phyloP scores from a whole-genome alignment of 495 filamentous ascomycete genomes.

The Cryomyces antarcticus region DNA sequence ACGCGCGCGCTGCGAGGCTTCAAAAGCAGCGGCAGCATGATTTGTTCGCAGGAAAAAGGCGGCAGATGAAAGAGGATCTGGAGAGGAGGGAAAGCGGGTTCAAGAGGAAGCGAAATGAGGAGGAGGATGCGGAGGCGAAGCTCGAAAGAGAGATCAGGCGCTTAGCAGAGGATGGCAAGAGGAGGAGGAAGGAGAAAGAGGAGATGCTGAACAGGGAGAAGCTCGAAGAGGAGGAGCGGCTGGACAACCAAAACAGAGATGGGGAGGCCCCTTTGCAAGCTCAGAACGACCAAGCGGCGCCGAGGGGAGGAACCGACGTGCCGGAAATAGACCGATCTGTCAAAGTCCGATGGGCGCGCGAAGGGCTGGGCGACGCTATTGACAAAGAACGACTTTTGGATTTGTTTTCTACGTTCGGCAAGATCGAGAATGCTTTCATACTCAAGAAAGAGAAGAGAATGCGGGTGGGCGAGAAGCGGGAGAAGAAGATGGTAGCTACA shows the following conservation, averaged over 20 bases:
- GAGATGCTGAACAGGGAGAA: slow-evolving; percentile 12
- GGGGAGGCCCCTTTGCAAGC: slow-evolving; percentile 8
- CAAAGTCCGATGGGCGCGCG: slow-evolving; percentile 36
- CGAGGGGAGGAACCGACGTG: slow-evolving; percentile 25
- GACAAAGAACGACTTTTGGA: slow-evolving; percentile 24
- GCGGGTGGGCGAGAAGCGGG: slow-evolving; percentile 27
- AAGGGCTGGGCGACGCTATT: slow-evolving; percentile 23
- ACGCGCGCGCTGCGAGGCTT: slow-evolving; percentile 38
- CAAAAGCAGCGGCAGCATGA: slow-evolving; percentile 43
- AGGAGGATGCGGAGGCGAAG: slow-evolving; percentile 35
- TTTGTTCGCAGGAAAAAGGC: slow-evolving; percentile 41
- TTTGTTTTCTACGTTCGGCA: slow-evolving; percentile 33
- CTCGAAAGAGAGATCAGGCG: slow-evolving; percentile 37
- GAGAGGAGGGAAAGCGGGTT: slow-evolving; percentile 39
- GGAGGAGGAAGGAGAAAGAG: slow-evolving; percentile 19
- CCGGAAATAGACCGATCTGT: slow-evolving; percentile 37
- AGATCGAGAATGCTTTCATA: slow-evolving; percentile 28
- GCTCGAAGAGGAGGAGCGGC: background rate
- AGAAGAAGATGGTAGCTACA: slow-evolving; percentile 32
- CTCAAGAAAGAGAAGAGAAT: slow-evolving; percentile 34
- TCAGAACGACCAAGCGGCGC: slow-evolving; percentile 22
- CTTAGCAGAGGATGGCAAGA: slow-evolving; percentile 40
- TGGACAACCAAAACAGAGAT: background rate
- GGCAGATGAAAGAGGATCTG: slow-evolving; percentile 58
- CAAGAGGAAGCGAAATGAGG: slow-evolving; percentile 26